Evolutionary conservation across 2,329 filamentous ascomycete species (phyloP).

Genomic region (Alternaria sp.): DNA sequence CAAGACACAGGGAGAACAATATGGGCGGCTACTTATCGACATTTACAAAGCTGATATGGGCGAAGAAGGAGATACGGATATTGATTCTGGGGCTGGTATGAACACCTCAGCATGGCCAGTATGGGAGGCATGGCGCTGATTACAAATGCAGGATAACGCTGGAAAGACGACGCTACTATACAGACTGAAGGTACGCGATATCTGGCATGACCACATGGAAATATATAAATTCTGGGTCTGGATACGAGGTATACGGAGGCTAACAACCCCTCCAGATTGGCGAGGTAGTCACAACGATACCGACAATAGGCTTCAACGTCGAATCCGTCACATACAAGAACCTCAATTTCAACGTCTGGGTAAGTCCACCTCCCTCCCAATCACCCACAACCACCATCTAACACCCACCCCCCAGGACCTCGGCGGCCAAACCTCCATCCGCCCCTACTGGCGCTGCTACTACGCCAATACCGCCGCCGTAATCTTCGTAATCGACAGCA

Average conservation of each 20-base stretch:
- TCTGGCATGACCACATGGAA: no score
- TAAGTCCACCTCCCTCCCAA: slow-evolving; percentile 54
- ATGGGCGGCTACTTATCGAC: slow-evolving; percentile 45
- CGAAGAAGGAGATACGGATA: slow-evolving; percentile 98
- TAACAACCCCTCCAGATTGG: slow-evolving; percentile 70
- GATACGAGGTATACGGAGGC: neutral
- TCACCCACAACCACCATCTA: neutral
- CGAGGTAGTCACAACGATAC: slow-evolving; percentile 98
- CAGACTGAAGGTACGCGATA: slow-evolving; percentile 80
- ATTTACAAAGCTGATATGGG: slow-evolving; percentile 60
- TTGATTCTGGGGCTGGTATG: slow-evolving; percentile 90
- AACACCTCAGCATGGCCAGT: slow-evolving; percentile 6
- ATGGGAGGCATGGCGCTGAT: slow-evolving; percentile 23
- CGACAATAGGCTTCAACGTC: slow-evolving; percentile 98
- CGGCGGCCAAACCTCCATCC: slow-evolving; percentile 96
- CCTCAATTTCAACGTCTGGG: slow-evolving; percentile 98
- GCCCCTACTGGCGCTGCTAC: slow-evolving; percentile 99
- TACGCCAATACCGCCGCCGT: slow-evolving; percentile 98
- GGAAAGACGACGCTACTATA: slow-evolving; percentile 98
- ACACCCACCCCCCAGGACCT: slow-evolving; percentile 67
- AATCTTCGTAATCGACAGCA: slow-evolving; percentile 98
- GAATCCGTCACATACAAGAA: slow-evolving; percentile 99
- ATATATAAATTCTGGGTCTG: no score
- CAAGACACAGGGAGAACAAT: slow-evolving; percentile 20
- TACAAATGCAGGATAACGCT: slow-evolving; percentile 79